Evolutionary conservation across 352 stramenopile species (phyloP).

Genomic region (Thalassiosira livingstoniorum): DNA sequence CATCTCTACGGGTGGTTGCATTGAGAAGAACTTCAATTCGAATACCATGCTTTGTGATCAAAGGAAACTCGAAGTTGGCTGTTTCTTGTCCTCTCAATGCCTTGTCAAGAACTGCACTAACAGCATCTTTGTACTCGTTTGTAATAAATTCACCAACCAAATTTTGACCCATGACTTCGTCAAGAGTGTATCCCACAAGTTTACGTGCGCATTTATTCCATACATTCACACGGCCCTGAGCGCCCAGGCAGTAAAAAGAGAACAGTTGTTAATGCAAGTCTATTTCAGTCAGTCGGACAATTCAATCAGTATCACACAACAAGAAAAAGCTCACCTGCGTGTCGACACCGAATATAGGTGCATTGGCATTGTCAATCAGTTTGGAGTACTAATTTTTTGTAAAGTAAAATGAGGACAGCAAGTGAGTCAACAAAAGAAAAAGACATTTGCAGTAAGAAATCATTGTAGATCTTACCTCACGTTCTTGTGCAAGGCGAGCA

Average conservation of each 20-base stretch:
- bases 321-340: slow-evolving; percentile 86
- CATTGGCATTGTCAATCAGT: slow-evolving; percentile 91
- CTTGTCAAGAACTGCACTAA: slow-evolving; percentile 74
- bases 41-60: slow-evolving; percentile 46
- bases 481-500: slow-evolving; percentile 17
- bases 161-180: slow-evolving; percentile 79
- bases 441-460: too few species aligned
- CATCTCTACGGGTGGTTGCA: slow-evolving; percentile 88
- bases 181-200: slow-evolving; percentile 89
- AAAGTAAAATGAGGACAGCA: too few species aligned
- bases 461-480: too few species aligned
- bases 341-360: slow-evolving; percentile 90
- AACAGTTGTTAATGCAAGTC: too few species aligned
- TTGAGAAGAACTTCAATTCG: slow-evolving; percentile 88
- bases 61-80: slow-evolving; percentile 84
- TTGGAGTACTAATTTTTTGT: too few species aligned
- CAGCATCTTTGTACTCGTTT: slow-evolving; percentile 81
- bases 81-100: slow-evolving; percentile 57
- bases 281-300: too few species aligned
- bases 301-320: too few species aligned
- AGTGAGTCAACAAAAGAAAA: too few species aligned
- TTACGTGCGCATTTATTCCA: slow-evolving; percentile 87
- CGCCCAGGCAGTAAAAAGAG: background rate
- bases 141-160: slow-evolving; percentile 83
- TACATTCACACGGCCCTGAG: slow-evolving; percentile 9